phyloP scores from a whole-genome alignment of 306 rosid species.

The Inga laurina region DNA sequence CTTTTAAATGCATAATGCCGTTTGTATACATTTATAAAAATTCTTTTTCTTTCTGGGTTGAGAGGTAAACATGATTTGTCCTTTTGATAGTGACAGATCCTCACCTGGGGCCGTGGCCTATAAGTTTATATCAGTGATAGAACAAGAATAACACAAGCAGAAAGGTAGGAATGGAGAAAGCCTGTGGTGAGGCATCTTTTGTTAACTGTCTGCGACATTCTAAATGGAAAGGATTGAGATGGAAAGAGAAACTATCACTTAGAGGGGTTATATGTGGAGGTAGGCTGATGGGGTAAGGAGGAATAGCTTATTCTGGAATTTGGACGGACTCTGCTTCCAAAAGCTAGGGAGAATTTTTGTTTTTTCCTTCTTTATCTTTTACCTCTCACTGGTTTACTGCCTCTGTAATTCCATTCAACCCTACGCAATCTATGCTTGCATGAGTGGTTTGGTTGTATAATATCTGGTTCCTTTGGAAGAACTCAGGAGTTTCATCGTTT shows the following conservation, averaged over 20 bases:
- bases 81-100: not conserved
- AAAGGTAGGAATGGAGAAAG: not conserved
- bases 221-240: not conserved
- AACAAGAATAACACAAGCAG: not conserved
- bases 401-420: not conserved
- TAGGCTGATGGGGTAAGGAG: not conserved
- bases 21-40: not conserved
- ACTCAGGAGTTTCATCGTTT: not conserved
- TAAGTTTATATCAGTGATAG: not conserved
- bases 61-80: constrained; percentile 14
- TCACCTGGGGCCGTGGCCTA: not conserved
- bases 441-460: not conserved
- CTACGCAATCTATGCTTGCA: not conserved
- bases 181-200: not conserved
- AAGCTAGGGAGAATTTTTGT: not conserved
- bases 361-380: not conserved
- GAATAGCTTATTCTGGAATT: not conserved
- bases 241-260: not conserved
- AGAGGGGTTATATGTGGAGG: not conserved
- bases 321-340: not conserved
- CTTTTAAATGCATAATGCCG: constrained; percentile 20
- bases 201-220: not conserved
- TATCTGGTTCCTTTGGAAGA: not conserved
- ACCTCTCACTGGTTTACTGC: not conserved
- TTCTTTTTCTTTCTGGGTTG: not conserved